phyloP scores from a whole-genome alignment of 306 rosid species.

The Pyrus bretschneideri region DNA sequence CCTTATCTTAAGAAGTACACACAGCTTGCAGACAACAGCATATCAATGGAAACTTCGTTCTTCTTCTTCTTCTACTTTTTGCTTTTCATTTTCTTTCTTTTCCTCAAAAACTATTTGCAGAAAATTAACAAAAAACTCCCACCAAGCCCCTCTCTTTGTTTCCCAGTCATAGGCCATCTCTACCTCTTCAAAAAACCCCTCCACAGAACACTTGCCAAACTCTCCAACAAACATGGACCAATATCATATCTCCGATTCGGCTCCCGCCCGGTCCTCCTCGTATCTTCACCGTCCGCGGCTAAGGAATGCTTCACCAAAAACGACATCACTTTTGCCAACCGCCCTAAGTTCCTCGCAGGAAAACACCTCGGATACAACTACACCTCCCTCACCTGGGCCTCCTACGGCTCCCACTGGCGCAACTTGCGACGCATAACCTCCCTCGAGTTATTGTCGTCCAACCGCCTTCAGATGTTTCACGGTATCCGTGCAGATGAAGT shows the following conservation, averaged over 20 bases:
- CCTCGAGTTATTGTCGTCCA: constrained; percentile 21
- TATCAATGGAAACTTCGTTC: constrained; percentile 3
- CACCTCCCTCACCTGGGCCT: constrained; percentile 21
- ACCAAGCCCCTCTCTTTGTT: constrained; percentile 19
- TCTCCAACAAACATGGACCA: constrained; percentile 25
- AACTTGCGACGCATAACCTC: constrained; percentile 27
- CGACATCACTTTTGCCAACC: constrained; percentile 38
- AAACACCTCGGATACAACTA: constrained; percentile 28
- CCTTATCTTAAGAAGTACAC: background rate
- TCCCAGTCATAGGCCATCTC: constrained; percentile 38
- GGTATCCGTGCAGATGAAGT: constrained; percentile 24
- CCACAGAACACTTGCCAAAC: constrained; percentile 20
- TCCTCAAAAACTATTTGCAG: background rate
- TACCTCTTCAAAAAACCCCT: constrained; percentile 27
- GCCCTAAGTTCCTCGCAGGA: constrained; percentile 21
- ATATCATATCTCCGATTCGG: constrained; percentile 25
- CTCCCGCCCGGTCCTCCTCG: constrained; percentile 24
- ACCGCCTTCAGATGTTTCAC: constrained; percentile 18
- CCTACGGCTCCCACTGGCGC: constrained; percentile 38
- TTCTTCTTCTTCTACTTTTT: background rate
- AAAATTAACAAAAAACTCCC: constrained; percentile 12
- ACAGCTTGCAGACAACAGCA: background rate
- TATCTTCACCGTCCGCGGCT: constrained; percentile 30
- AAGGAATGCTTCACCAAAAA: constrained; percentile 34
- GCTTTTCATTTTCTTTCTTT: background rate